Base-by-base conservation (phyloP, 2,329 filamentous ascomycete genomes). In the Aspergillus sp. region DNA sequence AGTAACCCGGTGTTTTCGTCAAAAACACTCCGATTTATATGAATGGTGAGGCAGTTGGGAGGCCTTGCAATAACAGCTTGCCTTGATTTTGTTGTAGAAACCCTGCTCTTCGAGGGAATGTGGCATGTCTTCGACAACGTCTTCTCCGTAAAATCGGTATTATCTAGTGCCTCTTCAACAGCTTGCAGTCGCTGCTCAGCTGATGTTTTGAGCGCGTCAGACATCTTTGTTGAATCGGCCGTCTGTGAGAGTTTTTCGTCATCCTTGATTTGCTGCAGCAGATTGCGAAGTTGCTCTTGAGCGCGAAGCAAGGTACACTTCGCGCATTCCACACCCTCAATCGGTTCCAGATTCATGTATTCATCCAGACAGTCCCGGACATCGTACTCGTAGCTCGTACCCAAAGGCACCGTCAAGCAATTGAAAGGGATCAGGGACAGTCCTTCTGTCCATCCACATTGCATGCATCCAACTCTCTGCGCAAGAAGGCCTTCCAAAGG, bases 341-440 rank as follows among this genome's bases (percentile, higher is more conserved):
- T 96, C 2, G 84, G 81, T 70, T 98, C 95, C 8, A 97, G 81
- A 12, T 86, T 84, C 27, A 91, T 95, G 70, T 93, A 96, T 21
- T 91, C 87, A 69, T 96, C 89, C 19, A 99, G 77, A 55, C 91
- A 88, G 58, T 95, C 88, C 57, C 87, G 86, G 0, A 98, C 77
- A 60, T 91, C 84, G 68, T 93, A 90, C 17, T 82, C 79, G 62
- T 80, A 82, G 48, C 82, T 81, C 5, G 82, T 77, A 1, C 90
- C 90, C 2, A 98, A 84, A 37, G 89, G 91, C 0, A 98, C 84
- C 0, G 93, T 97, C 47, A 98, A 79, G 68, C 92, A 97, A 70
- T 95, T 97, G 80, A 98, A 98, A 0, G 92, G 91, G 19, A 91
- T 96, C 77, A 98, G 85, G 1, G 90, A 92, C 14, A 97, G 81